phyloP scores from a whole-genome alignment of 805 yeast species.

The Komagataella populi region DNA sequence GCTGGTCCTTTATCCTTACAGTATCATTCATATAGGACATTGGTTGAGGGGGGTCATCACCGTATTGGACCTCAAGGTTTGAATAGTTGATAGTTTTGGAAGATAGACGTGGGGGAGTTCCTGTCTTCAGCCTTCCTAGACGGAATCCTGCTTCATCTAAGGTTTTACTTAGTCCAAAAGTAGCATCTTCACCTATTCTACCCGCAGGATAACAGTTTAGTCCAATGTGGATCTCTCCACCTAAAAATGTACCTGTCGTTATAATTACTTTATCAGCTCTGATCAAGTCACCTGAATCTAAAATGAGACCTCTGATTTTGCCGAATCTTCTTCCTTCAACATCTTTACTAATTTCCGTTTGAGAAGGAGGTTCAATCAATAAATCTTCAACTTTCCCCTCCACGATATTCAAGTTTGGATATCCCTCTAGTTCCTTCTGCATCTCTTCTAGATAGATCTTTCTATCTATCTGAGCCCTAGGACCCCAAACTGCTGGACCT shows the following conservation, averaged over 20 bases:
- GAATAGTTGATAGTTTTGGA: constrained; percentile 57
- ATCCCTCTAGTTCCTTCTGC: constrained; percentile 50
- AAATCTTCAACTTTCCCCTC: constrained; percentile 81
- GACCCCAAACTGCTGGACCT: constrained; percentile 98
- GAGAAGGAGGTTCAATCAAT: constrained; percentile 34
- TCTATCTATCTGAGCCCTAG: constrained; percentile 92
- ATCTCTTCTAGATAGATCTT: constrained; percentile 62
- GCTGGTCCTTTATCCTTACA: constrained; percentile 48
- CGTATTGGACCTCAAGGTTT: constrained; percentile 53
- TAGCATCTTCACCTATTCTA: constrained; percentile 83
- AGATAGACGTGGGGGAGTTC: constrained; percentile 89
- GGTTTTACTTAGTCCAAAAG: constrained; percentile 79
- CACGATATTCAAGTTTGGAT: constrained; percentile 41
- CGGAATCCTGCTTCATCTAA: constrained; percentile 64
- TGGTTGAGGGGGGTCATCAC: constrained; percentile 79
- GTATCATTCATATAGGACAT: constrained; percentile 73
- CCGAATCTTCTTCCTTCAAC: constrained; percentile 28
- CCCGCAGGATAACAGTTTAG: constrained; percentile 75
- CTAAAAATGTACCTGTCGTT: constrained; percentile 90
- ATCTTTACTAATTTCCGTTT: constrained; percentile 9
- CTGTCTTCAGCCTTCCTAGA: constrained; percentile 87
- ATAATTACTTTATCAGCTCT: constrained; percentile 61
- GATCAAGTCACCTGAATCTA: constrained; percentile 52
- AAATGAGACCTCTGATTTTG: constrained; percentile 53
- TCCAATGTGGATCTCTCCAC: constrained; percentile 94